Conservation (phyloP, 495 filamentous ascomycete genomes). For the Entonaema liquescens region DNA sequence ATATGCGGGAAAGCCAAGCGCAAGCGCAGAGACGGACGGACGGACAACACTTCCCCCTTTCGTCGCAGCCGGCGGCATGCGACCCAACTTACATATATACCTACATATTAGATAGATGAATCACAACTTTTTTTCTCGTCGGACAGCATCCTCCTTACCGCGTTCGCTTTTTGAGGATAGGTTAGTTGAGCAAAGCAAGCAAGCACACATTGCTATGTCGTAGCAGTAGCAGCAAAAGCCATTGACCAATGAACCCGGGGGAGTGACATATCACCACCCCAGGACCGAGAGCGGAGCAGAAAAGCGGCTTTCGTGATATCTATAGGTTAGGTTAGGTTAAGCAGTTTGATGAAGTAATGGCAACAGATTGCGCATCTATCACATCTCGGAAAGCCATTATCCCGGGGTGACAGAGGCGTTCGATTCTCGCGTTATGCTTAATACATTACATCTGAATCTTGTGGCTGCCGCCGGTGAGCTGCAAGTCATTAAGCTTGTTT, state of each 20-base stretch:
- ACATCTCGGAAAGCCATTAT: conserved; percentile 27
- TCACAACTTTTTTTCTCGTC: conserved; percentile 29
- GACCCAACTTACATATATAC: conserved; percentile 22
- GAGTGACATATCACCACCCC: not conserved
- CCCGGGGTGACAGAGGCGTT: conserved; percentile 29
- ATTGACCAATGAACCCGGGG: not conserved
- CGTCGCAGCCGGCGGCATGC: conserved; percentile 39
- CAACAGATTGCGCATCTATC: conserved; percentile 37
- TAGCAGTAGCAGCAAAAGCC: not conserved
- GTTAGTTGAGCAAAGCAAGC: not conserved
- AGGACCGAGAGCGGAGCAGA: not conserved
- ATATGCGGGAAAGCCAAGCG: conserved; percentile 28
- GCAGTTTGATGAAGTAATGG: conserved; percentile 28
- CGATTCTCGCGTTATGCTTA: conserved; percentile 24
- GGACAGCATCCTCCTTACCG: conserved; percentile 14
- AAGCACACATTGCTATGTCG: not conserved
- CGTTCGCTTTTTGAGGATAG: conserved; percentile 18
- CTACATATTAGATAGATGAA: conserved; percentile 9
- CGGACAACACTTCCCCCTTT: not conserved
- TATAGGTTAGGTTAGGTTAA: conserved; percentile 11
- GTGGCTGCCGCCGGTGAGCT: conserved; percentile 4
- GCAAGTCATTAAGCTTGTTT: conserved; percentile 24
- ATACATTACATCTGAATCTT: not conserved
- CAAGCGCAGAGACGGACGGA: conserved; percentile 11
- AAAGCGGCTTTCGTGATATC: not conserved